Base-by-base conservation (phyloP, 257 asterid genomes). In the Solanum bukasovii region DNA sequence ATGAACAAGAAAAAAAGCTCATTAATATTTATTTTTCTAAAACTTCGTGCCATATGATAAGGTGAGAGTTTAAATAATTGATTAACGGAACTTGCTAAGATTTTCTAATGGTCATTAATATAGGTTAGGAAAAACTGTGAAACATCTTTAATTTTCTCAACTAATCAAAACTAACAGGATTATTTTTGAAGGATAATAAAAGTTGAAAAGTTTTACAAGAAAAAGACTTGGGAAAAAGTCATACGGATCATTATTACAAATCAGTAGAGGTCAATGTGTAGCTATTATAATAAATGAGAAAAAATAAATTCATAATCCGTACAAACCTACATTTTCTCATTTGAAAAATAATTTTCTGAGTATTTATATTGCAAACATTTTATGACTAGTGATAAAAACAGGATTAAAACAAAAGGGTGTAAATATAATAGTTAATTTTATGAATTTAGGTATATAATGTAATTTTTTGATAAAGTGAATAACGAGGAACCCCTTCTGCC, bases 131-230 rank as follows among this genome's bases (percentile, higher is more conserved):
- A 68, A 70, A 86, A 11, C 37, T 27, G 1, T 27, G 13, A 27
- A 81, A 27, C 9, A 59, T 42, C 42, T 81, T 81, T 37, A 85
- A 16, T 37, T 2, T 84, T 85, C 82, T 46, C 87, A 85, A 67
- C 82, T 67, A 85, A 85, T 46, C 59, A 9, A 81, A 81, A 49
- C 85, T 81, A 81, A 81, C 38, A 16, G 6, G 3, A 85, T 9
- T 37, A 52, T 6, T 52, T 52, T 52, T 0, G 7, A 52, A 16
- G 38, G 4, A 11, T 35, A n/a, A 84, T n/a, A 68, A 65, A 63
- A 13, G 29, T 84, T 65, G 61, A 14, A 84, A 84, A 84, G n/a
- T 11, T 13, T 56, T 20, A 23, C 75, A 84, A 61, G 49, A 84
- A 59, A 83, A 56, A 11, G 29, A 83, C 71, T 56, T 20, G 73